Evolutionary conservation across 805 yeast species (phyloP).

Genomic region (Suhomyces canberraensis): DNA sequence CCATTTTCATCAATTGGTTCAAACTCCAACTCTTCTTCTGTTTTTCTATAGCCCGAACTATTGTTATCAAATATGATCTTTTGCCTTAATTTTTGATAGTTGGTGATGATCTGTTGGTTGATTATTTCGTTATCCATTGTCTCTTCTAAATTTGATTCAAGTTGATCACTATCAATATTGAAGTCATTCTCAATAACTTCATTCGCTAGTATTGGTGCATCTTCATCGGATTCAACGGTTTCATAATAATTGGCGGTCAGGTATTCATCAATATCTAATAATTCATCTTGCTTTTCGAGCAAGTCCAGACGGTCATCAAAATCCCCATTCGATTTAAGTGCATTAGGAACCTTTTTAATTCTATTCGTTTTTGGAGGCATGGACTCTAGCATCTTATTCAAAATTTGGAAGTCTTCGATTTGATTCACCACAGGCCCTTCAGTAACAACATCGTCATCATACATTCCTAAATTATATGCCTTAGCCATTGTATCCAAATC

Average conservation of each 20-base stretch:
- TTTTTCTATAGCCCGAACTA: slow-evolving; percentile 37
- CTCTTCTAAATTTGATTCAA: slow-evolving; percentile 8
- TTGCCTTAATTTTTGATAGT: slow-evolving; percentile 56
- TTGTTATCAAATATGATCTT: slow-evolving; percentile 46
- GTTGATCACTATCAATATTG: slow-evolving; percentile 7
- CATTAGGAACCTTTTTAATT: slow-evolving; percentile 2
- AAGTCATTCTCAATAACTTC: slow-evolving; percentile 41
- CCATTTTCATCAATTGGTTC: slow-evolving; percentile 71
- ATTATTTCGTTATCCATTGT: slow-evolving; percentile 22
- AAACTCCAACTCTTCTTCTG: slow-evolving; percentile 50
- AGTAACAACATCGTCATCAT: slow-evolving; percentile 57
- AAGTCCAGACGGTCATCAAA: slow-evolving; percentile 14
- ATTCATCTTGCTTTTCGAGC: slow-evolving; percentile 22
- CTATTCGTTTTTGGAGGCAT: slow-evolving; percentile 13
- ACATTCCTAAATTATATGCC: slow-evolving; percentile 57
- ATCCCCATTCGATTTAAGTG: not conserved
- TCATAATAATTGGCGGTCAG: not conserved
- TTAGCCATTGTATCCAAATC: slow-evolving; percentile 57
- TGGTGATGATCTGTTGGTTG: slow-evolving; percentile 47
- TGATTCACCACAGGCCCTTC: slow-evolving; percentile 55
- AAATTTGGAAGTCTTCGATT: slow-evolving; percentile 50
- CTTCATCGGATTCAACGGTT: slow-evolving; percentile 16
- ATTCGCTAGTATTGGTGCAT: slow-evolving; percentile 39
- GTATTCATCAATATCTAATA: slow-evolving; percentile 28
- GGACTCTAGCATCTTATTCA: slow-evolving; percentile 47